These are phyloP conservation scores for Fusarium irregulare DNA, from an alignment of 2,329 filamentous ascomycete species.

Conservation along the genomic window DNA sequence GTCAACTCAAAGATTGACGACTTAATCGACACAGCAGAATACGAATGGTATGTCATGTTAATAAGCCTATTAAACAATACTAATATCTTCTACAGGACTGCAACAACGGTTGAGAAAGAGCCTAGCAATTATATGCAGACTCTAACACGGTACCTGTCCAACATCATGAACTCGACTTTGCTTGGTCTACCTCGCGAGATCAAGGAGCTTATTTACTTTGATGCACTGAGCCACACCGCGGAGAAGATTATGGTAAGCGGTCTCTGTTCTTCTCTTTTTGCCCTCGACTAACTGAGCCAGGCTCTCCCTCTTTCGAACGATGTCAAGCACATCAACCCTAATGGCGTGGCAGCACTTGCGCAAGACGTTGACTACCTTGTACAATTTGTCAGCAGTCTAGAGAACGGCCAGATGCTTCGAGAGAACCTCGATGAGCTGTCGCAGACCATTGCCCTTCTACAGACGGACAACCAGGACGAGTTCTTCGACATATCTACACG, in stretches of 20 bases:
- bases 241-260: conserved; percentile 79
- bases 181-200: conserved; percentile 94
- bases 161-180: conserved; percentile 96
- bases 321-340: conserved; percentile 87
- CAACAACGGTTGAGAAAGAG: conserved; percentile 70
- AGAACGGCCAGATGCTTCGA: conserved; percentile 84
- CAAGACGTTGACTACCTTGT: conserved; percentile 87
- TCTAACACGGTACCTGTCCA: conserved; percentile 88
- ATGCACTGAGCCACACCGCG: conserved; percentile 90
- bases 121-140: conserved; percentile 97
- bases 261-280: not conserved
- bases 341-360: conserved; percentile 83
- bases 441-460: conserved; percentile 90
- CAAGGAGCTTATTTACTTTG: conserved; percentile 98
- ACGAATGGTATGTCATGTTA: conserved; percentile 76
- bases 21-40: conserved; percentile 95
- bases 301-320: conserved; percentile 80
- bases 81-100: conserved; percentile 55
- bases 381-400: conserved; percentile 86
- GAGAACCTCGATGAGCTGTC: conserved; percentile 93
- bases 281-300: conserved; percentile 53
- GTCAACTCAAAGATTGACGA: conserved; percentile 99
- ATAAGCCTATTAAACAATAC: not conserved
- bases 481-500: conserved; percentile 92
- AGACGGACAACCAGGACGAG: conserved; percentile 90